Evolutionary conservation across 257 asterid species (phyloP).

Genomic region (Nicotiana undulata): DNA sequence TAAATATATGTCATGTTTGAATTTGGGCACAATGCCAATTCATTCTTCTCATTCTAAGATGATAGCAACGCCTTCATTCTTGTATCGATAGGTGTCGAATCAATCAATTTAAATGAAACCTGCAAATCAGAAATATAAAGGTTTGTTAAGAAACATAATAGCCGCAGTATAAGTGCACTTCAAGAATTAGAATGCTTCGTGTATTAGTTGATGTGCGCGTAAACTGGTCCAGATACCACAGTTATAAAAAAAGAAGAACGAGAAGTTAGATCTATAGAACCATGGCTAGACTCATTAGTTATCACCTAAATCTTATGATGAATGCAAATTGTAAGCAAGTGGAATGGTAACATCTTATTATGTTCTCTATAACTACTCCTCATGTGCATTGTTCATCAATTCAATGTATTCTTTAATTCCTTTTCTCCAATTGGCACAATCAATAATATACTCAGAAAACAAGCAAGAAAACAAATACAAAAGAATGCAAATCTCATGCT

Average conservation of each 20-base stretch:
- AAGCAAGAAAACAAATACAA: neutral
- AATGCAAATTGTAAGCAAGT: neutral
- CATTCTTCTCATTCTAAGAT: neutral
- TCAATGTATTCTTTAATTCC: neutral
- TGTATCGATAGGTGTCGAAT: neutral
- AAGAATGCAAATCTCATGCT: neutral
- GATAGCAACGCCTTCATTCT: neutral
- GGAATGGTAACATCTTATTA: neutral
- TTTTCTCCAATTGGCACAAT: neutral
- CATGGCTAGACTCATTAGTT: neutral
- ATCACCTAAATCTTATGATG: neutral
- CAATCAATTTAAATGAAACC: neutral
- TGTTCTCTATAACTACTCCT: neutral
- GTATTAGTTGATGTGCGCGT: neutral
- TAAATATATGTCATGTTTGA: neutral
- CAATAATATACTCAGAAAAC: neutral
- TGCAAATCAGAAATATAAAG: neutral
- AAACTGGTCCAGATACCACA: too few relatives aligned
- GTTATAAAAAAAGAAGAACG: too few relatives aligned
- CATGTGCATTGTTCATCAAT: neutral
- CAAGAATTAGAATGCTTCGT: neutral
- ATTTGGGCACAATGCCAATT: neutral
- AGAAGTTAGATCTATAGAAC: neutral
- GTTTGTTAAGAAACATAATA: neutral
- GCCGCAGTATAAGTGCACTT: neutral